Evolutionary conservation across 177 flowering plant species (phyloP), one percentile per base, ranked within the genome.

Genomic region (Vitis hybrid): DNA sequence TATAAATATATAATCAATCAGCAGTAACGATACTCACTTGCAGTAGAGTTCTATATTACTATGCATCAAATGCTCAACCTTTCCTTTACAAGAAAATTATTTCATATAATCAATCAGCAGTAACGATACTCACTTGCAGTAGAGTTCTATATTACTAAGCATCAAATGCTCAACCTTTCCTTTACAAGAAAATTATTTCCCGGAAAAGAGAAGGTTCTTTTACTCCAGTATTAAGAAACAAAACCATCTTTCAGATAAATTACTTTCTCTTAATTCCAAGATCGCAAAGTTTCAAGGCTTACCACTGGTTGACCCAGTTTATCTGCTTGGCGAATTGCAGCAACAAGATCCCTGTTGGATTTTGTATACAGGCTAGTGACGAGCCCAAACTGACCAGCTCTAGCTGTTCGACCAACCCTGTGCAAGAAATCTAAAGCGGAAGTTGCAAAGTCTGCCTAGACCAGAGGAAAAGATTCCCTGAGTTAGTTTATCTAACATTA

Each of bases 341-440:
- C 79, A 72, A 96, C 99, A 60, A 96, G 94, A 72, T 96, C 97
- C 23, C 79, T 67, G 67, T 84, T 91, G 59, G 95, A 75, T 75
- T 87, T 85, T 23, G 88, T 86, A 73, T 89, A 93, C 62, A 96
- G 77, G 75, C 91, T 96, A 48, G 99, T 92, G 59, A 96, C 97
- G 66, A 84, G 86, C 69, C 99, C 99, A 74, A 67, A 81, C 69
- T 88, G 91, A 70, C 98, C 98, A 66, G 98, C 99, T 82, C 99
- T 84, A 70, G 91, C 99, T 57, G 99, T 92, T 52, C 99, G 91
- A 19, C 98, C 99, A 69, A 92, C 81, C 74, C 99, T 88, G 68
- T 95, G 99, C 83, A 95, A 66, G 73, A 95, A 95, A 78, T 93
- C 98, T 50, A 93, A 91, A 67, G 98, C 99, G 65, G 90, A 95